Base-by-base conservation (phyloP, 2,329 filamentous ascomycete species). In the Aspergillus aculeatus region DNA sequence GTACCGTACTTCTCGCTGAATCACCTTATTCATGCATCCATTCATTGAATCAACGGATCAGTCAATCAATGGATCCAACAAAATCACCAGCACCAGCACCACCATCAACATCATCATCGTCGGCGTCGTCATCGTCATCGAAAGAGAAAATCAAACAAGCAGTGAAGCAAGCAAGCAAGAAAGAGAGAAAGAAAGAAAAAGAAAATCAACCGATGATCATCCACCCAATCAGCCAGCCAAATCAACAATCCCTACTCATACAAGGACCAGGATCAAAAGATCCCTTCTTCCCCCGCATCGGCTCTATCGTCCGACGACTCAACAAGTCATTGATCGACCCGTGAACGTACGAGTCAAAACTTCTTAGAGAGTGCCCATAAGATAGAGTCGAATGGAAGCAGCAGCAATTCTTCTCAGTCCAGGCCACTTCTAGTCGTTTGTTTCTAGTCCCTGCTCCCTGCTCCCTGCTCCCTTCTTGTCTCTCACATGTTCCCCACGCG, bases 291-390 rank as follows among this genome's bases (percentile, higher is more conserved):
- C 38, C 41, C 52, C 41, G n/a, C 56, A 23, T 50, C 56, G 60
- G 60, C 50, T 53, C 16, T 38, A 23, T 26, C 19, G 16, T 4
- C 60, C 60, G 53, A 54, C 60, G 50, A 62, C 47, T 59, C 57
- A 62, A 29, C 14, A 35, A 35, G 7, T 5, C 11, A 35, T n/a
- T 24, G 57, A 62, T 59, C 60, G 54, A 52, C 58, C 38, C 16
- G 38, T 44, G 16, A 19, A 16, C 16, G 16, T 12, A 44, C 38
- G 3, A 44, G 14, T 7, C 7, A 19, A 19, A 16, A 9, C 7
- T 16, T 6, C 14, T 2, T 2, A 16, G 2, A 44, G 4, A 44
- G 38, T n/a, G 19, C n/a, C n/a, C n/a, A 44, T 1, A 2, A 6
- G 14, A n/a, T 16, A 44, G 16, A 19, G 16, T 19, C 4, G 14